Evolutionary conservation across 306 rosid species (phyloP), one percentile per base, ranked within the genome.

Genomic region (Elaeagnus macrophylla): DNA sequence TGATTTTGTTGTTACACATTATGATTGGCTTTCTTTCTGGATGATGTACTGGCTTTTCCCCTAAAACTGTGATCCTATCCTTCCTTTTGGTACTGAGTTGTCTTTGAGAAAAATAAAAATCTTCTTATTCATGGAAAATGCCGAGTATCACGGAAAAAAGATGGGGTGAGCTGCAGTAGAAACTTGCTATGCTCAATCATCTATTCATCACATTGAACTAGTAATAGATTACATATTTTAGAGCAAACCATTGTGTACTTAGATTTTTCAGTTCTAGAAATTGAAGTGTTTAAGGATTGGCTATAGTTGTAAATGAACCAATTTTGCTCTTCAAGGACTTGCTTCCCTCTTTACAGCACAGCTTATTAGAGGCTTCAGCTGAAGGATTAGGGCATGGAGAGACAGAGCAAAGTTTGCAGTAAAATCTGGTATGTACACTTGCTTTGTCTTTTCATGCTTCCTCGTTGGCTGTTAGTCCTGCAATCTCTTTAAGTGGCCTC

Each of bases 401-500:
- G 32, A 18, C 13, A 36, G 42, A 41, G 41, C 37, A 51, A 48
- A 56, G 50, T 37, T 35, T 40, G 48, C 48, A n/a, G 62, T 36
- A 49, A 46, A 58, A 11, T 60, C 52, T 16, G 13, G 13, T 43
- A 56, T 55, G 47, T 32, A 25, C 36, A 45, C 54, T 18, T 11
- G 12, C 42, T 38, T 53, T 13, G 38, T 53, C 25, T 40, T 55
- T 7, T 71, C 67, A 74, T 57, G 60, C 67, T 37, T 8, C 85
- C 53, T 60, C 50, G 3, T 7, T 56, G 0, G 67, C 60, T 8
- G 80, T 62, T 77, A 83, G 78, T 51, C 95, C 97, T 0, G 88
- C 83, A 40, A 86, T 83, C 72, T 90, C 97, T 62, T 70, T 83
- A 32, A 90, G 84, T 48, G 95, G 97, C 68, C 59, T 90, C 95